Evolutionary conservation across 2,329 filamentous ascomycete genomes (phyloP).

Genomic region (Phialophora expanda): DNA sequence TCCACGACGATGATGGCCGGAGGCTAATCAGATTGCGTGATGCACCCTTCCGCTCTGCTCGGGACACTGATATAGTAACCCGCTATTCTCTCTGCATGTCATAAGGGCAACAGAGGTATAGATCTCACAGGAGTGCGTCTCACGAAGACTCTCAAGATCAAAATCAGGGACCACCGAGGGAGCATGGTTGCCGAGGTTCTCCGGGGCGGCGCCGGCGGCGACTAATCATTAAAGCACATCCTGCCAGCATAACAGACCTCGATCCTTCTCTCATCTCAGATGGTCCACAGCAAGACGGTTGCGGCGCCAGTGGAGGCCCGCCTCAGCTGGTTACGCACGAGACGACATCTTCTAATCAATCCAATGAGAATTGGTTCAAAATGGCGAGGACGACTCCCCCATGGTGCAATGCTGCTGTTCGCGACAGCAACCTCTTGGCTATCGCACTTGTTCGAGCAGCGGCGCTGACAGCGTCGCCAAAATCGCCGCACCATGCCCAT

Average conservation of each 20-base stretch:
- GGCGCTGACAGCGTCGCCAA: not conserved
- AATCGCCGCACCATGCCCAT: constrained; percentile 65
- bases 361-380: not conserved
- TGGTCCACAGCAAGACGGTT: not conserved
- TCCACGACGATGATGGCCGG: not conserved
- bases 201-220: not conserved
- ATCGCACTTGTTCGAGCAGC: not conserved
- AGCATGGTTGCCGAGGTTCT: constrained; percentile 6
- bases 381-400: not conserved
- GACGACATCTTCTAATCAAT: constrained; percentile 11
- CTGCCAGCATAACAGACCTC: not conserved
- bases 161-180: not conserved
- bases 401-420: not conserved
- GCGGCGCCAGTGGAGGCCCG: not conserved
- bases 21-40: constrained; percentile 4
- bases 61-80: not conserved
- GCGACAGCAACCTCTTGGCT: not conserved
- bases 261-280: not conserved
- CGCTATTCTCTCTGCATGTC: not conserved
- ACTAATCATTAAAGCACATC: constrained; percentile 5
- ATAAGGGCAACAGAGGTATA: not conserved
- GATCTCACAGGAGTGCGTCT: not conserved
- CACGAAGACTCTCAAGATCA: not conserved
- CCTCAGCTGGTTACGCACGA: constrained; percentile 11
- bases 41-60: not conserved